Evolutionary conservation across 2,329 filamentous ascomycete species (phyloP), one percentile per base, ranked within the genome.

Genomic region (Rachicladosporium sp.): DNA sequence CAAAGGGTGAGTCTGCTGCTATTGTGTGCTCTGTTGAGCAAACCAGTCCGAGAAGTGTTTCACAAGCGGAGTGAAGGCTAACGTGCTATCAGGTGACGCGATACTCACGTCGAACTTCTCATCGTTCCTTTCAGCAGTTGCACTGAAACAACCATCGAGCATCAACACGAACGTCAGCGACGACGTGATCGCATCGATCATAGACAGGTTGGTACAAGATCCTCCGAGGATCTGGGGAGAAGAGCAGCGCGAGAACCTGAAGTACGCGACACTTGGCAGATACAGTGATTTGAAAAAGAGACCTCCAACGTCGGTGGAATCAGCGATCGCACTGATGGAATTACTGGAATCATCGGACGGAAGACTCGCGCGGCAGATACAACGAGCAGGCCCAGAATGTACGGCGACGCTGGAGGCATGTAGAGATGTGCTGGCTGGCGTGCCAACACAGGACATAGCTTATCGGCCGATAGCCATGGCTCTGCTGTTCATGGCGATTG

Each of bases 151-250:
- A 29, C 30, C 29, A 12, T 21, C 38, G 10, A 31, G 30, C 19
- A 33, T 35, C 29, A 30, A 36, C 13, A 33, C 37, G 30, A 36
- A 41, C 12, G 38, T 41, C 68, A 8, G 69, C 80, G 23, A 65
- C 74, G 38, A 41, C 32, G 86, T 91, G 56, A 71, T 95, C 44
- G 82, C 83, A 36, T 68, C 80, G 43, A 80, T 93, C 43, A 70
- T 95, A 60, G 85, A 94, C 59, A 82, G 85, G 50, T 82, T 93
- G 51, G 78, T 93, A 40, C 80, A 91, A 60, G 80, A 88, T 51
- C 86, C 88, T 37, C 86, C 87, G 23, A 83, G 82, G 19, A 86
- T 81, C 59, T 93, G 93, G 66, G 84, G 82, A 53, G 77, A 86
- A 40, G 72, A 79, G 38, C 79, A 76, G 42, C 78, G 82, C 15